Evolutionary conservation across 495 filamentous ascomycete genomes (phyloP), one percentile per base, ranked within the genome.

Genomic region (Amphirosellinia nigrospora): DNA sequence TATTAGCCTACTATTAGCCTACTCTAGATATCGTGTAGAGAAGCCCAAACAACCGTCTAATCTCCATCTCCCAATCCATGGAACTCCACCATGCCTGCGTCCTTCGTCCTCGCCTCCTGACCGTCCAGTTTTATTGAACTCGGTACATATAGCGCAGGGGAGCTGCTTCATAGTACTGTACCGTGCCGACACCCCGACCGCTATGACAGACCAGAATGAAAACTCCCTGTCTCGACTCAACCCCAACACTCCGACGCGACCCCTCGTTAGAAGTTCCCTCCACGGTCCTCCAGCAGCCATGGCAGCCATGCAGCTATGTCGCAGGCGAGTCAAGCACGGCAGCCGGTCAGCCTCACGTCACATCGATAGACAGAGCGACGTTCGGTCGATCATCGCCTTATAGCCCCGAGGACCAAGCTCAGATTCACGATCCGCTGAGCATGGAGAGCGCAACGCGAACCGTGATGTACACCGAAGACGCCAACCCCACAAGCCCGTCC

Each of bases 401-500:
- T 45, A 72, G 69, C 58, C 16, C 64, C 68, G 75, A 50, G 72
- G 75, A 28, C 60, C 63, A 15, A 65, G 30, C 34, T 72, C 74
- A 66, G 73, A 65, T 45, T 69, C 66, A 16, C 66, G 71, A 68
- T 73, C 67, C 34, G 48, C 59, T 0, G 68, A 74, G 26, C 71
- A 71, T 45, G 60, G 67, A 52, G 58, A 58, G 59, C 72, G 71
- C 38, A 74, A 73, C 53, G 62, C 66, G 28, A 73, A 67, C 21
- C 74, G 77, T 41, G 79, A 75, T 60, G 38, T 58, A 21, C 66
- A 71, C 45, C 72, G 69, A 46, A 65, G 69, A 62, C 75, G 70
- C 50, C 79, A 79, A 56, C 39, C 78, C 62, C 78, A 83, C 64
- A 85, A 82, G 71, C 77, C 39, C 76, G 83, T 21, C 75, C 82